phyloP scores from a whole-genome alignment of 2,329 filamentous ascomycete species.

The Beauveria caledonica region DNA sequence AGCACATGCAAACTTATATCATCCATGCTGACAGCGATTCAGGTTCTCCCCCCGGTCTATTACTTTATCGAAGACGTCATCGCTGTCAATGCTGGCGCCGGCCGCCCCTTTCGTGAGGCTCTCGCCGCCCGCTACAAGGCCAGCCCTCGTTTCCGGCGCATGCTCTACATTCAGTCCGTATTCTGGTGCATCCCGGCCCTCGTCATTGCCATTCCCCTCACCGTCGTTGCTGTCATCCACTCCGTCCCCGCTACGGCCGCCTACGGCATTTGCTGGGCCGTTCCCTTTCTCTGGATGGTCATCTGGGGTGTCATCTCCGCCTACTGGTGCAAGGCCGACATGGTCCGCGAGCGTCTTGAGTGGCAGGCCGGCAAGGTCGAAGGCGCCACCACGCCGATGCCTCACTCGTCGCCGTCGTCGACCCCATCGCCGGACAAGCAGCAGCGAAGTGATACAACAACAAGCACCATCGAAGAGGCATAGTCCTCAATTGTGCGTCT shows the following conservation, averaged over 20 bases:
- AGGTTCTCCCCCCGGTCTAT: slow-evolving; percentile 52
- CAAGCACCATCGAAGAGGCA: background rate
- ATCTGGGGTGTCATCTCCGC: slow-evolving; percentile 29
- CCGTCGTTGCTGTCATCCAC: slow-evolving; percentile 27
- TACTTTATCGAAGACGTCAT: slow-evolving; percentile 61
- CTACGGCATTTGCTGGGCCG: slow-evolving; percentile 32
- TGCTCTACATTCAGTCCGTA: slow-evolving; percentile 31
- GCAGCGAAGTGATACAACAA: background rate
- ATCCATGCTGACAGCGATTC: slow-evolving; percentile 7
- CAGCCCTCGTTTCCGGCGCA: slow-evolving; percentile 32
- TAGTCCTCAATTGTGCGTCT: background rate
- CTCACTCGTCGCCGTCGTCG: background rate
- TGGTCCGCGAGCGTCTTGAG: slow-evolving; percentile 29
- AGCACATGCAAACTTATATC: background rate
- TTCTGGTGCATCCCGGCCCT: slow-evolving; percentile 34
- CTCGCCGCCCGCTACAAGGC: slow-evolving; percentile 33
- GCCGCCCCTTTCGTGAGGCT: slow-evolving; percentile 33
- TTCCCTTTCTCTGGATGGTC: slow-evolving; percentile 30
- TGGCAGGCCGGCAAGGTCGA: slow-evolving; percentile 22
- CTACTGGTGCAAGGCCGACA: slow-evolving; percentile 28
- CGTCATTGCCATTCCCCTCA: slow-evolving; percentile 28
- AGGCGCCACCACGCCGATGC: background rate
- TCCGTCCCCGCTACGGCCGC: slow-evolving; percentile 27
- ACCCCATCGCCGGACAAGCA: background rate
- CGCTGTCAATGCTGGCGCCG: slow-evolving; percentile 55